Conservation (phyloP, 495 filamentous ascomycete species). For the Jackrogersella minutella region DNA sequence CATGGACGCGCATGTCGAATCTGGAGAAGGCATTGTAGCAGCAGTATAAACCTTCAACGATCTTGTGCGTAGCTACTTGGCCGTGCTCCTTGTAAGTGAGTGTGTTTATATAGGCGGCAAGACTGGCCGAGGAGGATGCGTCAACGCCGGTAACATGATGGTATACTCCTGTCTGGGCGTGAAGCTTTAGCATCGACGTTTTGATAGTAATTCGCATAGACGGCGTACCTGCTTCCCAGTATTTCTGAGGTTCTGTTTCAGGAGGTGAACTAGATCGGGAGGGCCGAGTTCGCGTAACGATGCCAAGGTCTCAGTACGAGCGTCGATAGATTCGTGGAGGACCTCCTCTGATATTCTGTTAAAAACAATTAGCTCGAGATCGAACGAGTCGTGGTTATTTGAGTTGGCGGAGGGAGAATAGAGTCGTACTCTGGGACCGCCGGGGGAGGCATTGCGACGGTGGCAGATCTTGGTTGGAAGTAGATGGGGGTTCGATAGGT, state of each 20-base stretch:
- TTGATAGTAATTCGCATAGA: background rate
- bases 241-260: constrained; percentile 80
- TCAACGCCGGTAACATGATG: constrained; percentile 98
- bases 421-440: constrained; percentile 84
- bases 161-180: constrained; percentile 81
- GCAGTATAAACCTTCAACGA: constrained; percentile 92
- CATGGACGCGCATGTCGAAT: constrained; percentile 97
- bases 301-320: constrained; percentile 85
- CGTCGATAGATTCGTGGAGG: constrained; percentile 84
- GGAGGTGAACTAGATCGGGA: constrained; percentile 92
- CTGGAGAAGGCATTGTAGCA: constrained; percentile 99
- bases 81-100: constrained; percentile 88
- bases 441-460: constrained; percentile 79
- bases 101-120: constrained; percentile 98
- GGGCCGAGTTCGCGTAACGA: constrained; percentile 91
- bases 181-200: constrained; percentile 29
- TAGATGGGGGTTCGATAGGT: background rate
- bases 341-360: constrained; percentile 89
- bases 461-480: constrained; percentile 4
- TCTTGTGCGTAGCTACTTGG: constrained; percentile 79
- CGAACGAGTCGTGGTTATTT: constrained; percentile 3
- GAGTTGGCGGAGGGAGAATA: constrained; percentile 34
- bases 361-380: constrained; percentile 32
- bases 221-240: constrained; percentile 67
- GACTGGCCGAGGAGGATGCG: constrained; percentile 94